Base-by-base conservation (phyloP, 176 grass and related monocot genomes). In the Triticum dicoccoides region DNA sequence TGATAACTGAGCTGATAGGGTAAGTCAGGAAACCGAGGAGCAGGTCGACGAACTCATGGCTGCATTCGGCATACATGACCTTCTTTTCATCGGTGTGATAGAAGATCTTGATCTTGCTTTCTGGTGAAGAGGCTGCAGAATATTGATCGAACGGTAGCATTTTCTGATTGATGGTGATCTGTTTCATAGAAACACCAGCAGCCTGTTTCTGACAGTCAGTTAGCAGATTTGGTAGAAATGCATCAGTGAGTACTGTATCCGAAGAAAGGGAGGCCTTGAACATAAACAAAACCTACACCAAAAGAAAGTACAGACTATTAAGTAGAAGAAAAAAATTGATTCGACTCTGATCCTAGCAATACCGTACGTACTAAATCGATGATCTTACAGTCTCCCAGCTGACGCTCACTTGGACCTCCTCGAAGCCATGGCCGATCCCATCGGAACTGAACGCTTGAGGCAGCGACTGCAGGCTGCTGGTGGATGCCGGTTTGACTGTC, bases 1-100 rank as follows among this genome's bases (percentile, higher is more conserved):
- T 82, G 18, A 3, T 52, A 0, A 52, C 42, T 20, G 9, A 81
- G 17, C 11, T 29, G 17, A 81, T 17, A 0, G 62, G 64, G 29
- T 69, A 82, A 37, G 21, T 14, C 11, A 82, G 13, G 35, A 70
- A 82, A 5, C 62, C 45, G 25, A 81, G 63, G 17, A 81, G 79
- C 58, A 61, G 21, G 63, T 69, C 30, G 0, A 23, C 58, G 58
- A 70, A 82, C 2, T 56, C 45, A 23, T 70, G 29, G 0, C 37
- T 3, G 65, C 65, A 82, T 54, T 82, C 65, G 6, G 65, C 65
- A 14, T 70, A 82, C 45, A 82, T 70, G 6, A 82, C 45, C 3
- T 54, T 56, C 65, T 37, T 70, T 14, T 56, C 13, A 1, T 17
- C 0, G 1, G 12, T 82, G 11, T 82, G 29, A 5, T 24, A 71